These are phyloP conservation scores for Trichocladium uniseriatum DNA, from an alignment of 495 filamentous ascomycete species.

Conservation along the genomic window DNA sequence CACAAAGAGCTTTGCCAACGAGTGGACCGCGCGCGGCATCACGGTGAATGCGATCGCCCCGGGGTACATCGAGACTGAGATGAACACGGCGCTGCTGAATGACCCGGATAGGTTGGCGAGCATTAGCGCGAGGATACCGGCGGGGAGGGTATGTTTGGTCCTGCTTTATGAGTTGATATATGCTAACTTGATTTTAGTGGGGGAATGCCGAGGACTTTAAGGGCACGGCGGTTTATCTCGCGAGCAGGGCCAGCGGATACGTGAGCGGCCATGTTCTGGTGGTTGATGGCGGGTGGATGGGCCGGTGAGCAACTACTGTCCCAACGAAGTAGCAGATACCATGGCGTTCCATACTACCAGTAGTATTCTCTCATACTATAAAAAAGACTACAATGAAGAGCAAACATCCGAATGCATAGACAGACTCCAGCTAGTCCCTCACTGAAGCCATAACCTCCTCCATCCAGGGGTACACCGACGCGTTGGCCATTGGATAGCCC, in stretches of 20 bases:
- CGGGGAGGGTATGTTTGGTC: conserved; percentile 43
- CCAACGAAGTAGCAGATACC: no score
- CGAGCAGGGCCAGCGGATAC: conserved; percentile 66
- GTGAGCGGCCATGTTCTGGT: conserved; percentile 72
- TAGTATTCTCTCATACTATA: no score
- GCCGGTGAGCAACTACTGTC: conserved; percentile 42
- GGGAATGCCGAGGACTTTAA: conserved; percentile 84
- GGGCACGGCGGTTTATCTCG: conserved; percentile 70
- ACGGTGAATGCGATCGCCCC: conserved; percentile 75
- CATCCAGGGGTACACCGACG: conserved; percentile 47
- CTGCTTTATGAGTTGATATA: no score
- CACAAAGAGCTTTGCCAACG: conserved; percentile 80
- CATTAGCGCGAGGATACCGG: conserved; percentile 77
- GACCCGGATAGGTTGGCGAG: conserved; percentile 58
- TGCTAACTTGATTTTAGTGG: conserved; percentile 41
- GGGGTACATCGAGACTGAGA: conserved; percentile 80
- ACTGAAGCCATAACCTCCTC: conserved; percentile 38
- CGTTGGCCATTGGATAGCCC: conserved; percentile 53
- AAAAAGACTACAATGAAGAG: no score
- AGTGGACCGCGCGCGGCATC: conserved; percentile 72
- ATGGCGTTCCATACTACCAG: no score
- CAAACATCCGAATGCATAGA: no score
- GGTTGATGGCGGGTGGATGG: conserved; percentile 95
- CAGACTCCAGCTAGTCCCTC: no score
- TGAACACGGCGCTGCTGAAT: conserved; percentile 77